These are phyloP conservation scores for Nannochloropsis salina DNA, from an alignment of 108 stramenopile species.

Conservation along the genomic window DNA sequence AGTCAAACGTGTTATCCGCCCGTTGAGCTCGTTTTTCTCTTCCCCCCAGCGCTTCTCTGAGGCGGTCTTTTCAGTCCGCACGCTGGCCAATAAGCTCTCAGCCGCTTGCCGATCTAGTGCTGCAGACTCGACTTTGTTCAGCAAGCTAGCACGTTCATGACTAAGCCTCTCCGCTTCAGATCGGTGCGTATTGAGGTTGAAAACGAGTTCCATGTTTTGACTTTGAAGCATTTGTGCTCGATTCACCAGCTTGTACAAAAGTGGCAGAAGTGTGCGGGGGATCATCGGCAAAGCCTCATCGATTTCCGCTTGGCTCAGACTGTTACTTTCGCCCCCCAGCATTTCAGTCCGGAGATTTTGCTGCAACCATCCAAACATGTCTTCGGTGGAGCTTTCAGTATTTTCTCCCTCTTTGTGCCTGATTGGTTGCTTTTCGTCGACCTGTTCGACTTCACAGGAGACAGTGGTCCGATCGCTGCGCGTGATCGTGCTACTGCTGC, in stretches of 20 bases:
- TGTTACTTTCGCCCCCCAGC: neutral
- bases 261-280: neutral
- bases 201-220: neutral
- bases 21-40: neutral
- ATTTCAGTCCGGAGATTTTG: neutral
- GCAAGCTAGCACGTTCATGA: neutral
- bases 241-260: neutral
- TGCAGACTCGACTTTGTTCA: neutral
- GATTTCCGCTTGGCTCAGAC: neutral
- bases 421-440: too few relatives aligned
- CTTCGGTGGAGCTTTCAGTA: neutral
- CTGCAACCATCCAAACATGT: neutral
- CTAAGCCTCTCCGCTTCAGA: neutral
- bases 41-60: neutral
- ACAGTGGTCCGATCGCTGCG: too few relatives aligned
- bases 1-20: neutral
- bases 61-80: neutral
- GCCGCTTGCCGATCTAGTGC: neutral
- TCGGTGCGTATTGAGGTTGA: neutral
- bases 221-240: too few relatives aligned
- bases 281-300: neutral
- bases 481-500: too few relatives aligned
- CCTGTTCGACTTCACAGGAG: too few relatives aligned
- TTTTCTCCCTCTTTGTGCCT: too few relatives aligned
- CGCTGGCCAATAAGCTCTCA: slow-evolving; percentile 15